phyloP scores from a whole-genome alignment of 2,329 filamentous ascomycete species.

The Macrophomina tecta region DNA sequence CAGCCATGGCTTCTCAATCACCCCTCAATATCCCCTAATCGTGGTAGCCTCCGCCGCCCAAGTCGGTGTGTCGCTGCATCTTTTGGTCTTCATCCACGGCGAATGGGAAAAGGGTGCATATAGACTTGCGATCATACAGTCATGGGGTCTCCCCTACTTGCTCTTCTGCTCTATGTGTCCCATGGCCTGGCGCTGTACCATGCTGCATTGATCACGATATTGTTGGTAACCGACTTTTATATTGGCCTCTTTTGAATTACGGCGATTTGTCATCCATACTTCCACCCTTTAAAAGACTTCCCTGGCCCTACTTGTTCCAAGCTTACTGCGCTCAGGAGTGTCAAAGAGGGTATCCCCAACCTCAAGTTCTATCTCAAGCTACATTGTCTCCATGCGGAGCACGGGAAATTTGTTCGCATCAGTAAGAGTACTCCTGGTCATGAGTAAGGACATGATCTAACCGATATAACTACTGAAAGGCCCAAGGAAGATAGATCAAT shows the following conservation, averaged over 20 bases:
- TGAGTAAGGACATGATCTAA: neutral
- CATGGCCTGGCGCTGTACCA: neutral
- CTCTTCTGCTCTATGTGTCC: neutral
- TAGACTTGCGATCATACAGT: neutral
- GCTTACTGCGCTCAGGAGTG: slow-evolving; percentile 47
- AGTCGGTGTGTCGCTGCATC: neutral
- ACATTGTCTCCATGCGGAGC: slow-evolving; percentile 37
- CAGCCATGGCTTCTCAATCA: neutral
- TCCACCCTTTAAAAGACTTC: slow-evolving; percentile 49
- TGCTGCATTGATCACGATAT: neutral
- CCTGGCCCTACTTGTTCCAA: slow-evolving; percentile 46
- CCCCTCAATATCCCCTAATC: neutral
- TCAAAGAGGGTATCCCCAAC: slow-evolving; percentile 31
- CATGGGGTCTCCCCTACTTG: neutral
- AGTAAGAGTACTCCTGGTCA: slow-evolving; percentile 27
- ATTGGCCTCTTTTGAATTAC: slow-evolving; percentile 41
- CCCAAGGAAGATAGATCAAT: slow-evolving; percentile 41
- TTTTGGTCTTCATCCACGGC: slow-evolving; percentile 1
- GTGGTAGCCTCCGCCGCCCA: neutral
- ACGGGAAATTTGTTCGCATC: slow-evolving; percentile 43
- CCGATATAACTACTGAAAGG: slow-evolving; percentile 25
- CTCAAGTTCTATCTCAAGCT: slow-evolving; percentile 37
- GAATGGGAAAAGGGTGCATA: slow-evolving; percentile 8
- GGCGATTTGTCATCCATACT: slow-evolving; percentile 48
- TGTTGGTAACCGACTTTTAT: neutral